A percentile compares a stretch with the other conserved stretches of the same genome.
phyloP scores from a whole-genome alignment of 371 early-diverging fungal genomes.

The Mucor plumbeus region DNA sequence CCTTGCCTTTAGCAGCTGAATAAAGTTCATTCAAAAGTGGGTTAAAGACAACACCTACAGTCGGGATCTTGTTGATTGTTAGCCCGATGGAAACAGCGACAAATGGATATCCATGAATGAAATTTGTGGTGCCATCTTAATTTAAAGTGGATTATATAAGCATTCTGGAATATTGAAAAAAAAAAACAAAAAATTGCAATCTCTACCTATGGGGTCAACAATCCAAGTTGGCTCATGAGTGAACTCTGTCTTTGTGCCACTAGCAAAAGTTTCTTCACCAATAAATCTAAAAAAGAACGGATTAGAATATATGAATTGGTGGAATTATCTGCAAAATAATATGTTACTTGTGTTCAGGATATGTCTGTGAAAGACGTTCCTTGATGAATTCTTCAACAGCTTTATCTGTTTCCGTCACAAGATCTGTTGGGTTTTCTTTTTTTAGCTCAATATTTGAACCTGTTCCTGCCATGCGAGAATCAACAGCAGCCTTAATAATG shows the following conservation, averaged over 20 bases:
- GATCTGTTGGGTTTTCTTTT: constrained; percentile 75
- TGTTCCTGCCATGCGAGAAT: constrained; percentile 56
- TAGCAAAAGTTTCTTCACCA: constrained; percentile 83
- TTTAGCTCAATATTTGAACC: constrained; percentile 51
- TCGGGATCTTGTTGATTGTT: constrained; percentile 71
- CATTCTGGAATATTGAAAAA: background rate
- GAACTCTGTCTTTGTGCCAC: constrained; percentile 63
- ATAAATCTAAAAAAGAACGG: constrained; percentile 61
- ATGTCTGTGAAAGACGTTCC: constrained; percentile 58
- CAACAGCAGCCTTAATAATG: constrained; percentile 64
- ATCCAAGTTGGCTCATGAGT: constrained; percentile 89
- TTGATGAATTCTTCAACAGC: constrained; percentile 79
- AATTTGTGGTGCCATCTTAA: constrained; percentile 88
- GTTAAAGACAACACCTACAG: constrained; percentile 91
- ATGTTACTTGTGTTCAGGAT: constrained; percentile 69
- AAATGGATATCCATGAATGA: constrained; percentile 89
- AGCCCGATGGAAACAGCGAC: constrained; percentile 88
- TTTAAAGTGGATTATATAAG: constrained; percentile 8
- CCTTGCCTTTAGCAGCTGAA: constrained; percentile 68
- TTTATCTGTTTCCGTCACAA: constrained; percentile 87
- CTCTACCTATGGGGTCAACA: constrained; percentile 84
- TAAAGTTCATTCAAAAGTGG: constrained; percentile 86
- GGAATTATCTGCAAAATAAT: background rate
- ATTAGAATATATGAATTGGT: background rate
- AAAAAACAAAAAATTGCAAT: background rate